Evolutionary conservation across 139 green algal species (phyloP).

Genomic region (Ettlia oleoabundans): DNA sequence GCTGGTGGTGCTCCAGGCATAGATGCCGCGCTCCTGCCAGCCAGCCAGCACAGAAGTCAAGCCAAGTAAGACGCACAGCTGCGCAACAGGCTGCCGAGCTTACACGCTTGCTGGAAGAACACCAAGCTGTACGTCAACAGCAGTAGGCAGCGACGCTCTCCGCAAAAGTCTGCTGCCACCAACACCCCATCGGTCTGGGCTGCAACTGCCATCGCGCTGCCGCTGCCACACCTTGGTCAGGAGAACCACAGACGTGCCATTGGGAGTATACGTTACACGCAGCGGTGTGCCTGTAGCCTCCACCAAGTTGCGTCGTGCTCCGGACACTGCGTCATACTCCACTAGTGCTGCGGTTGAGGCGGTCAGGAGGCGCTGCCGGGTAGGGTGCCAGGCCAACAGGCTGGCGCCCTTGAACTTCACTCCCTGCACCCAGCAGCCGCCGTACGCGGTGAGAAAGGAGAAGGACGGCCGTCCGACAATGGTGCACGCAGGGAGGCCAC

Average conservation of each 20-base stretch:
- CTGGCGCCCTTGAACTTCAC: background rate
- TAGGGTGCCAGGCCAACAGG: conserved; percentile 32
- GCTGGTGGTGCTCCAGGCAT: conserved; percentile 32
- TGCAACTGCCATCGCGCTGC: background rate
- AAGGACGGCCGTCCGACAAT: background rate
- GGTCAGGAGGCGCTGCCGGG: conserved; percentile 7
- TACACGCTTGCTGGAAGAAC: too few relatives aligned
- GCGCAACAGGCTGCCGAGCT: too few relatives aligned
- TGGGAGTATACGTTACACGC: conserved; percentile 35
- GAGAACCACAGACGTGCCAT: conserved; percentile 32
- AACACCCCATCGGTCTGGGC: background rate
- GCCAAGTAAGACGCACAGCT: background rate
- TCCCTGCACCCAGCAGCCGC: background rate
- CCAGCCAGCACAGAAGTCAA: background rate
- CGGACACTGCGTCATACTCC: conserved; percentile 48
- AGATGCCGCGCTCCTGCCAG: conserved; percentile 42
- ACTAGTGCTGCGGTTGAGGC: conserved; percentile 29
- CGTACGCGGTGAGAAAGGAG: background rate
- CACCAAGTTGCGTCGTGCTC: conserved; percentile 40
- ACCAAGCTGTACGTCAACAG: too few relatives aligned
- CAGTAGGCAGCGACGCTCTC: too few relatives aligned
- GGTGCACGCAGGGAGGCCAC: too few relatives aligned
- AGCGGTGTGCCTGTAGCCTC: conserved; percentile 38
- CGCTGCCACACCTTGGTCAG: conserved; percentile 37
- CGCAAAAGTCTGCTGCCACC: too few relatives aligned